Evolutionary conservation across 2,329 filamentous ascomycete genomes (phyloP).

Genomic region (Colletotrichum eleusines): DNA sequence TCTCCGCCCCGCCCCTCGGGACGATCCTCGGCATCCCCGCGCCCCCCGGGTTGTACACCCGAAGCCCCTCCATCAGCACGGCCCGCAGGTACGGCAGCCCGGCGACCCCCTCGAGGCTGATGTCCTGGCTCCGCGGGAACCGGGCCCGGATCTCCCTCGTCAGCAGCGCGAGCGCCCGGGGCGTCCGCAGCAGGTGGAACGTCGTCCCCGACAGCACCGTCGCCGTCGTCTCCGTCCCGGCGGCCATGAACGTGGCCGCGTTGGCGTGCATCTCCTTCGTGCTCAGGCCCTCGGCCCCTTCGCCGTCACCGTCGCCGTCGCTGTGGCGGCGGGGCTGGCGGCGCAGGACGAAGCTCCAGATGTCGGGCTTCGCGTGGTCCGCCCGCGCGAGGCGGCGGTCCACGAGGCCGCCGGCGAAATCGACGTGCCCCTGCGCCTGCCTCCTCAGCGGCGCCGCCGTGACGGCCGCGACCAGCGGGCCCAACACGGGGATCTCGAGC

Average conservation of each 20-base stretch:
- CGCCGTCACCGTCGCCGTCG: neutral
- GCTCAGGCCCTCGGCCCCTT: neutral
- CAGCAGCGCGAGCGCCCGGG: conserved; percentile 47
- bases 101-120: conserved; percentile 50
- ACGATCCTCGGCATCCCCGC: conserved; percentile 46
- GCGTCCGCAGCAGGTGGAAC: conserved; percentile 54
- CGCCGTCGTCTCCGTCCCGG: conserved; percentile 61
- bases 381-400: conserved; percentile 19
- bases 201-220: conserved; percentile 56
- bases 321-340: no score
- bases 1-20: conserved; percentile 49
- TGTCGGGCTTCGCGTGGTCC: conserved; percentile 34
- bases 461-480: conserved; percentile 25
- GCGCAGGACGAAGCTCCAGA: conserved; percentile 35
- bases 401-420: conserved; percentile 29
- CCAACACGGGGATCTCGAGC: conserved; percentile 33
- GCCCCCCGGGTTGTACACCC: conserved; percentile 48
- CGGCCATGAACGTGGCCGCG: conserved; percentile 47
- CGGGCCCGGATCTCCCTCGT: conserved; percentile 54
- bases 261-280: conserved; percentile 38
- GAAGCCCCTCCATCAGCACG: conserved; percentile 56
- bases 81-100: conserved; percentile 55
- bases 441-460: conserved; percentile 27
- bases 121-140: conserved; percentile 53
- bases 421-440: conserved; percentile 32